Evolutionary conservation across 2,329 filamentous ascomycete genomes (phyloP).

Genomic region (Cordyceps militaris): DNA sequence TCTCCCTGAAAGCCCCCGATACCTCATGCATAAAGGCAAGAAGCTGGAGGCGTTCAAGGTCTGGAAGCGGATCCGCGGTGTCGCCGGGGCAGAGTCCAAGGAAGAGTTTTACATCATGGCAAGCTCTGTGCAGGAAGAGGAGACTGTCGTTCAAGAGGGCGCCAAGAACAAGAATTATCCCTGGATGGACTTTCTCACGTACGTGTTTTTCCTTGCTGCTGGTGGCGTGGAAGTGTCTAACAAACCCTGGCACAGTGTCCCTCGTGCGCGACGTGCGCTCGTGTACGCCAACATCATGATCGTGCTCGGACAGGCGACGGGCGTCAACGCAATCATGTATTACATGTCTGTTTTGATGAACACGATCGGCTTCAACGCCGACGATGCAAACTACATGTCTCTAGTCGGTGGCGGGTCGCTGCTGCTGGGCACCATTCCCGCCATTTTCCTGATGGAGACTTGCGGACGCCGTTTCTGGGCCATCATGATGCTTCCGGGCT

Average conservation of each 20-base stretch:
- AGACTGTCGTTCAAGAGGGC: conserved; percentile 44
- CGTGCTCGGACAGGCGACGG: conserved; percentile 62
- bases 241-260: conserved; percentile 30
- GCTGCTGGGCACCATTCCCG: conserved; percentile 60
- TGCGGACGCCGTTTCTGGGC: conserved; percentile 71
- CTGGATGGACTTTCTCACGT: conserved; percentile 68
- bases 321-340: conserved; percentile 65
- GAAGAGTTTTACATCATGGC: conserved; percentile 71
- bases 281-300: conserved; percentile 66
- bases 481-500: conserved; percentile 62
- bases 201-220: conserved; percentile 7
- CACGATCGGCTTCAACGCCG: conserved; percentile 58
- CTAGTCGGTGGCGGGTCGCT: conserved; percentile 63
- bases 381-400: conserved; percentile 65
- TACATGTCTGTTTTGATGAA: conserved; percentile 64
- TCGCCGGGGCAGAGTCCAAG: conserved; percentile 46
- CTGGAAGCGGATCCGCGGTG: conserved; percentile 66
- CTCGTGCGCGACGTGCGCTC: conserved; percentile 57
- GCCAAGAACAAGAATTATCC: conserved; percentile 50
- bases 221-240: neutral
- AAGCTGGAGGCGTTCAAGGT: conserved; percentile 46
- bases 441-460: conserved; percentile 63
- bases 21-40: conserved; percentile 59
- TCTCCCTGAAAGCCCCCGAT: conserved; percentile 63
- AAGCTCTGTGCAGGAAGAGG: conserved; percentile 49